Percentiles rank a stretch among this genome's conserved stretches.
phyloP scores from a whole-genome alignment of 805 yeast genomes.

The Vanderwaltozyma verrucispora region DNA sequence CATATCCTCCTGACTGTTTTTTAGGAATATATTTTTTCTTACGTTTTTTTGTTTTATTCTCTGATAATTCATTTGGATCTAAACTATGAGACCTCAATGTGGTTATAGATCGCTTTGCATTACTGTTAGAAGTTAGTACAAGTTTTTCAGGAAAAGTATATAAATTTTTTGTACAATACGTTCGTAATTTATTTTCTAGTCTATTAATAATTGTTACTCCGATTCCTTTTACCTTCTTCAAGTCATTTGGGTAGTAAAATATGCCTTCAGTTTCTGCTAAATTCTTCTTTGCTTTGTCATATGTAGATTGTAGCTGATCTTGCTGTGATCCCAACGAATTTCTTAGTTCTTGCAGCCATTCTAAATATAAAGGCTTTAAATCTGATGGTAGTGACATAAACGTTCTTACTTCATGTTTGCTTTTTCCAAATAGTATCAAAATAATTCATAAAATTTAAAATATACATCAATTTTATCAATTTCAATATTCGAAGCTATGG shows the following conservation, averaged over 20 bases:
- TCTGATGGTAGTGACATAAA: slow-evolving; percentile 36
- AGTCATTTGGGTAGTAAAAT: slow-evolving; percentile 46
- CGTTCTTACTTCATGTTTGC: too few species aligned
- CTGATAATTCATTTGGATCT: background rate
- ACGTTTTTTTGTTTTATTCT: slow-evolving; percentile 11
- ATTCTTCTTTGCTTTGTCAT: slow-evolving; percentile 45
- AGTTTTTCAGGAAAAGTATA: slow-evolving; percentile 17
- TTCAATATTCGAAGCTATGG: too few species aligned
- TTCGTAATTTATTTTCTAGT: slow-evolving; percentile 37
- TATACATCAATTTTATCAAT: too few species aligned
- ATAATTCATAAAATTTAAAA: too few species aligned
- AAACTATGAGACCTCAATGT: slow-evolving; percentile 7
- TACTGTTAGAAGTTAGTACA: slow-evolving; percentile 1
- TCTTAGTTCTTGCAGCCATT: slow-evolving; percentile 50
- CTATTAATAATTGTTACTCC: slow-evolving; percentile 58
- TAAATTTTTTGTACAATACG: slow-evolving; percentile 49
- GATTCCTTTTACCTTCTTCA: slow-evolving; percentile 50
- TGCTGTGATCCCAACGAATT: slow-evolving; percentile 37
- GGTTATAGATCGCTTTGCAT: slow-evolving; percentile 12
- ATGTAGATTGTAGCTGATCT: slow-evolving; percentile 42
- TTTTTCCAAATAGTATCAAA: too few species aligned
- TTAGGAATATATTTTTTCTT: slow-evolving; percentile 52
- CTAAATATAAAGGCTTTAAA: slow-evolving; percentile 40
- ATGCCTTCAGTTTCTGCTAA: slow-evolving; percentile 36
- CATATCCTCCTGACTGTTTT: slow-evolving; percentile 76